Evolutionary conservation across 352 stramenopile genomes (phyloP).

Genomic region (Pythium brachiatum): DNA sequence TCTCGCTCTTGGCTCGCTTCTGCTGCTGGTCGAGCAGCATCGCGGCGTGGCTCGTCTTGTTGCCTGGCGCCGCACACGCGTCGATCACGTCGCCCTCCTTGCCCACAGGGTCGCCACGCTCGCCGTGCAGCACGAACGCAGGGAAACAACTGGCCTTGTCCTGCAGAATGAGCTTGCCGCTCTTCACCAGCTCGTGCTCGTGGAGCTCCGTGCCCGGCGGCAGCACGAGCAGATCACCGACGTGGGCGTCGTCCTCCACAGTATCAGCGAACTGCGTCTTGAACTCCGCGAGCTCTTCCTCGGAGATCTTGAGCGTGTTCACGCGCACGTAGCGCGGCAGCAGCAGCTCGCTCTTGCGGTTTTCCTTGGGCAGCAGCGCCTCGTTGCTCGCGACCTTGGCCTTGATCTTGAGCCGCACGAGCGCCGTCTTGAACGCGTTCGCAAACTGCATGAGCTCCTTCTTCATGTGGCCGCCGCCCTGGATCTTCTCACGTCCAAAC

Average conservation of each 20-base stretch:
- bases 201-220: conserved; percentile 84
- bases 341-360: conserved; percentile 63
- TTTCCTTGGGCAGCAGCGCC: conserved; percentile 73
- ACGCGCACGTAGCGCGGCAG: conserved; percentile 92
- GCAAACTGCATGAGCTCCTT: conserved; percentile 78
- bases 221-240: conserved; percentile 92
- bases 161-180: conserved; percentile 92
- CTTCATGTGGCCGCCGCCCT: conserved; percentile 86
- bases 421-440: conserved; percentile 64
- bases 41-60: conserved; percentile 98
- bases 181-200: conserved; percentile 76
- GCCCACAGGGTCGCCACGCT: conserved; percentile 43
- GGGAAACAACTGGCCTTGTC: conserved; percentile 98
- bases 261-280: conserved; percentile 35
- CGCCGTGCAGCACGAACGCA: conserved; percentile 89
- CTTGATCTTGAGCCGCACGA: conserved; percentile 84
- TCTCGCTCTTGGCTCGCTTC: conserved; percentile 33
- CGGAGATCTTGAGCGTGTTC: conserved; percentile 84
- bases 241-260: conserved; percentile 77
- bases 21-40: conserved; percentile 84
- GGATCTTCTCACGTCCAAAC: conserved; percentile 82
- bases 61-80: conserved; percentile 96
- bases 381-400: conserved; percentile 76
- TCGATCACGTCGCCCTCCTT: conserved; percentile 91
- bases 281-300: conserved; percentile 48